These are phyloP conservation scores for Mucor indicus DNA, from an alignment of 371 early-diverging fungal genomes.

Conservation along the genomic window DNA sequence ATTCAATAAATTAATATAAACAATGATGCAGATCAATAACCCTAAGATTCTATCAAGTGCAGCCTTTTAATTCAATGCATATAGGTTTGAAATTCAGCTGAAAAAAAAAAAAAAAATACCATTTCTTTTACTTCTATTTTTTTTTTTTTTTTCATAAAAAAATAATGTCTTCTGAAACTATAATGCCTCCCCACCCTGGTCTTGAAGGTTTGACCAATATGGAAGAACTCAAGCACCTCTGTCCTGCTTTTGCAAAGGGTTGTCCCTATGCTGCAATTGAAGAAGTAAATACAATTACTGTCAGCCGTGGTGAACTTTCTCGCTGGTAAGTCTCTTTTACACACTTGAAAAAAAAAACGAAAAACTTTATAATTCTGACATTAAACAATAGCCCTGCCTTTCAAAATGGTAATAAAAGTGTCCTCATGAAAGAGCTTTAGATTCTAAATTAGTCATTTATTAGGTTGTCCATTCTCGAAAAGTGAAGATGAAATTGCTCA, in stretches of 20 bases:
- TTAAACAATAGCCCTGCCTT: conserved; percentile 38
- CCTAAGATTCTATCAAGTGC: conserved; percentile 1
- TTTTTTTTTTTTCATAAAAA: not conserved
- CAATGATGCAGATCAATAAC: too few relatives aligned
- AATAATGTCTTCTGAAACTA: conserved; percentile 8
- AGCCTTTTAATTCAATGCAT: too few relatives aligned
- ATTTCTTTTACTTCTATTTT: too few relatives aligned
- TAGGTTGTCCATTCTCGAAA: conserved; percentile 49
- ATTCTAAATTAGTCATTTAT: not conserved
- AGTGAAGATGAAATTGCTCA: conserved; percentile 31
- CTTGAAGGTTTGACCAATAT: conserved; percentile 31
- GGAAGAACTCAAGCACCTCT: conserved; percentile 40
- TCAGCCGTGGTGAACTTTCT: conserved; percentile 33
- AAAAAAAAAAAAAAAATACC: too few relatives aligned
- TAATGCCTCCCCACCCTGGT: conserved; percentile 38
- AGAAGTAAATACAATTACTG: conserved; percentile 28
- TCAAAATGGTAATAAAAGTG: conserved; percentile 27
- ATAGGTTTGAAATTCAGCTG: too few relatives aligned
- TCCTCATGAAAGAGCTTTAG: not conserved
- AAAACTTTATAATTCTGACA: too few relatives aligned
- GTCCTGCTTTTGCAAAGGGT: conserved; percentile 48
- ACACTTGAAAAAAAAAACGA: not conserved
- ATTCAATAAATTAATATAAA: too few relatives aligned
- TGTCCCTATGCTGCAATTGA: conserved; percentile 47
- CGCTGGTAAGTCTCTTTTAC: conserved; percentile 31